phyloP scores from a whole-genome alignment of 768 basidiomycete genomes.

The Amanita fuliginea region DNA sequence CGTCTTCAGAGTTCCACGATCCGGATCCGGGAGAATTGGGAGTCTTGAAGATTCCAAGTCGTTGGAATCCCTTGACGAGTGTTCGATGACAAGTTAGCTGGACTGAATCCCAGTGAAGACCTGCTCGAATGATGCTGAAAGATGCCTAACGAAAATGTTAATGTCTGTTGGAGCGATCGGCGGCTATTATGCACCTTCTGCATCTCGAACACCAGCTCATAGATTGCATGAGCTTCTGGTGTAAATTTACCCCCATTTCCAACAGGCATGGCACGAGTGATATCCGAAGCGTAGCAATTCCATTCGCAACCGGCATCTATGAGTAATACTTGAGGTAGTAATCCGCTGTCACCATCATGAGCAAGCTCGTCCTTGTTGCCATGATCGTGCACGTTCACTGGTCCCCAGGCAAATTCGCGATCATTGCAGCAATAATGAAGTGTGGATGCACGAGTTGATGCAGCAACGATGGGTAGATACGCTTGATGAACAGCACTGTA shows the following conservation, averaged over 20 bases:
- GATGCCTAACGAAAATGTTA: conserved; percentile 36
- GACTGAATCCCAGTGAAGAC: conserved; percentile 83
- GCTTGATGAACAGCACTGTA: conserved; percentile 74
- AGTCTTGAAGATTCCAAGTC: conserved; percentile 74
- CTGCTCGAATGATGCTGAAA: conserved; percentile 59
- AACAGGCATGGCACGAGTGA: conserved; percentile 81
- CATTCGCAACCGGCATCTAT: conserved; percentile 96
- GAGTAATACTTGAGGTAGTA: conserved; percentile 65
- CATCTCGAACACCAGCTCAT: conserved; percentile 84
- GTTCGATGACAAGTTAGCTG: conserved; percentile 77
- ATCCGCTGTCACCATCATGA: conserved; percentile 24
- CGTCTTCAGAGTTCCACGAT: conserved; percentile 50
- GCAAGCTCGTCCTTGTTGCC: conserved; percentile 38
- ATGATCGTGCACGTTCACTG: conserved; percentile 44
- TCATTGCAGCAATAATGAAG: conserved; percentile 96
- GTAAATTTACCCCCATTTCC: conserved; percentile 91
- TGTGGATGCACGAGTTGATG: conserved; percentile 76
- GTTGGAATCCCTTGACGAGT: conserved; percentile 73
- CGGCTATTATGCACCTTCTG: conserved; percentile 46
- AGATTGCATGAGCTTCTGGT: conserved; percentile 69
- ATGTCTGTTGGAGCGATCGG: background rate
- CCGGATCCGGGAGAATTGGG: conserved; percentile 36
- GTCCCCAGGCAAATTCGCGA: conserved; percentile 78
- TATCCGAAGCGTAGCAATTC: conserved; percentile 38
- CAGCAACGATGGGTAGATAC: conserved; percentile 88